Evolutionary conservation across 768 basidiomycete genomes (phyloP).

Genomic region (Collybia sordida): DNA sequence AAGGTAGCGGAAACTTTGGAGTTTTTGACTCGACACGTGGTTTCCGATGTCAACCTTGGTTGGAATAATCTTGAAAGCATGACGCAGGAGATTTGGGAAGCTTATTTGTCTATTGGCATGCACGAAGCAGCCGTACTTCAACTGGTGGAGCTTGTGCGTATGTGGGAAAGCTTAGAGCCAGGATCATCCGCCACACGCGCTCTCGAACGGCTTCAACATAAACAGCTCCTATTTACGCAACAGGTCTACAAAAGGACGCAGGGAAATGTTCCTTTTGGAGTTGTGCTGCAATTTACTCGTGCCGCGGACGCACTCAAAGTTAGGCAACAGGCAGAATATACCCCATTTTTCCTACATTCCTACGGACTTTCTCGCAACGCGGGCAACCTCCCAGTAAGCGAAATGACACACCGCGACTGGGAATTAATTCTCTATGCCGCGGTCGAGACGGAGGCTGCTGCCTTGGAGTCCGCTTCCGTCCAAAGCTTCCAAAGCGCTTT

Average conservation of each 20-base stretch:
- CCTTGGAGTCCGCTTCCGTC: conserved; percentile 22
- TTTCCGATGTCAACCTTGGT: background rate
- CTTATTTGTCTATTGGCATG: conserved; percentile 27
- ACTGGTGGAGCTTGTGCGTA: conserved; percentile 13
- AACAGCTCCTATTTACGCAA: conserved; percentile 20
- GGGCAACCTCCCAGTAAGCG: conserved; percentile 19
- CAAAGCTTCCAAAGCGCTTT: conserved; percentile 29
- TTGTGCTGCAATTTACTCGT: conserved; percentile 32
- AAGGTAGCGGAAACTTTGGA: conserved; percentile 16
- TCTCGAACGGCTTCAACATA: conserved; percentile 13
- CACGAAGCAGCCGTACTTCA: conserved; percentile 20
- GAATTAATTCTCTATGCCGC: conserved; percentile 45
- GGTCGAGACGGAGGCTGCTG: conserved; percentile 31
- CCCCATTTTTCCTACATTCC: conserved; percentile 40
- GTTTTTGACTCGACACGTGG: conserved; percentile 16
- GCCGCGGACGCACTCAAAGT: conserved; percentile 31
- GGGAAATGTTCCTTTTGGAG: conserved; percentile 21
- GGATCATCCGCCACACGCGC: background rate
- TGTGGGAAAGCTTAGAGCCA: conserved; percentile 5
- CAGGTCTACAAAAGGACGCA: conserved; percentile 19
- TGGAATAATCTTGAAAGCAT: conserved; percentile 7
- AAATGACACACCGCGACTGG: conserved; percentile 42
- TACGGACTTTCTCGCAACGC: conserved; percentile 38
- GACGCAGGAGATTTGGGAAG: conserved; percentile 23
- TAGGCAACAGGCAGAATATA: conserved; percentile 30